A percentile compares a stretch with the other conserved stretches of the same genome.
Conservation (phyloP, 306 rosid genomes). For the Chamaecrista fasciculata region DNA sequence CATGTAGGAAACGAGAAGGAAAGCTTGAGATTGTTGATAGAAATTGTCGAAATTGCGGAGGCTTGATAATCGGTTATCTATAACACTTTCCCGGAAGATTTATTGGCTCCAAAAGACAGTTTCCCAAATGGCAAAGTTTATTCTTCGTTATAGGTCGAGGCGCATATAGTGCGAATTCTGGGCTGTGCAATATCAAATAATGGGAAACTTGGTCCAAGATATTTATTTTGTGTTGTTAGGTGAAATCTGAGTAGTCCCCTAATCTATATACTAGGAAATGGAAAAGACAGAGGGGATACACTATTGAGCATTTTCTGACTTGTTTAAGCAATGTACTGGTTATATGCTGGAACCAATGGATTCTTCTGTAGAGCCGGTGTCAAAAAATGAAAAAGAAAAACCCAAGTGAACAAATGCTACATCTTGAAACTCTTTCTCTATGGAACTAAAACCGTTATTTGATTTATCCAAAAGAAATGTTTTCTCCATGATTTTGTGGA, state of each 20-base stretch:
- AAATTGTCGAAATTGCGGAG: neutral
- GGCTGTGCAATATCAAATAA: neutral
- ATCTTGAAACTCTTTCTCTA: neutral
- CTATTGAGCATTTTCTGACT: neutral
- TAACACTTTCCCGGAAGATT: neutral
- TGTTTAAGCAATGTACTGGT: neutral
- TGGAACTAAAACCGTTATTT: neutral
- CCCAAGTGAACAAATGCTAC: neutral
- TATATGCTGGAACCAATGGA: neutral
- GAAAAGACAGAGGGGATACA: neutral
- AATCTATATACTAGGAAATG: neutral
- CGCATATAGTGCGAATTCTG: neutral
- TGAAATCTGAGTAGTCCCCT: neutral
- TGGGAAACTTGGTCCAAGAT: neutral
- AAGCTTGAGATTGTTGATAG: neutral
- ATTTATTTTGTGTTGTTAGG: neutral
- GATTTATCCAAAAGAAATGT: too few species aligned
- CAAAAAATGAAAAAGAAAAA: neutral
- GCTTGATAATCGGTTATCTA: neutral
- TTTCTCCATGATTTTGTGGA: neutral
- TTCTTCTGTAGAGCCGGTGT: neutral
- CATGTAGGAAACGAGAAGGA: neutral
- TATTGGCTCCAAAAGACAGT: conserved; percentile 22
- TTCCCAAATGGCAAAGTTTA: neutral
- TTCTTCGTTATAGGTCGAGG: neutral